These are phyloP conservation scores for Colletotrichum scovillei DNA, from an alignment of 2,329 filamentous ascomycete genomes.

Conservation along the genomic window DNA sequence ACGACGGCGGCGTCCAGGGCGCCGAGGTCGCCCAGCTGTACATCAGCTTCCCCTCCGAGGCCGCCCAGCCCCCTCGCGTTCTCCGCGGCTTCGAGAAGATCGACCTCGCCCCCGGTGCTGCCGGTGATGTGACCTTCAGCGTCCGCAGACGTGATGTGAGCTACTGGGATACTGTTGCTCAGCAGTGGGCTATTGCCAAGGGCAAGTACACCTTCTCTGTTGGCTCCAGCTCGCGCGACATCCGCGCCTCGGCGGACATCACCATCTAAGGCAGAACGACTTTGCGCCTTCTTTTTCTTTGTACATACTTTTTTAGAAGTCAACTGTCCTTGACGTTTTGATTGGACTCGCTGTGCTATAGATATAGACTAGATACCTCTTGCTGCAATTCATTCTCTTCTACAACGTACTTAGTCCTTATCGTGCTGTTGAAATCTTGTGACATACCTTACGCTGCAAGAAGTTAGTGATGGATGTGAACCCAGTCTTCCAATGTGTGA, in stretches of 20 bases:
- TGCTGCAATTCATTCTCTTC: background rate
- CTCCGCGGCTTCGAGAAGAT: slow-evolving; percentile 62
- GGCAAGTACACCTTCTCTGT: slow-evolving; percentile 39
- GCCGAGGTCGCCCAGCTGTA: slow-evolving; percentile 46
- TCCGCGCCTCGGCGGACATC: slow-evolving; percentile 18
- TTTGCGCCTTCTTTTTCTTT: background rate
- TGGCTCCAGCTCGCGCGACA: slow-evolving; percentile 27
- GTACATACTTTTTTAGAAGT: background rate
- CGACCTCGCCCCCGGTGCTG: slow-evolving; percentile 50
- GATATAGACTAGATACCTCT: background rate
- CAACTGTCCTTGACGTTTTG: background rate
- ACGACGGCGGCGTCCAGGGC: slow-evolving; percentile 56
- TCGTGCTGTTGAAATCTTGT: too few relatives aligned
- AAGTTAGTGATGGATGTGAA: too few relatives aligned
- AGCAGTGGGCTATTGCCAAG: slow-evolving; percentile 62
- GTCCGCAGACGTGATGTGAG: slow-evolving; percentile 61
- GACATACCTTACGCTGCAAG: too few relatives aligned
- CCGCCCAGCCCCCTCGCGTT: slow-evolving; percentile 49
- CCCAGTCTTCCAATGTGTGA: too few relatives aligned
- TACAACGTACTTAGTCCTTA: too few relatives aligned
- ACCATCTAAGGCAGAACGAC: background rate
- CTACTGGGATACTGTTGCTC: slow-evolving; percentile 59
- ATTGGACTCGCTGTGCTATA: background rate
- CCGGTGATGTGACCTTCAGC: slow-evolving; percentile 50
- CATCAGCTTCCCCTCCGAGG: slow-evolving; percentile 42